Base-by-base conservation (phyloP, 2,329 filamentous ascomycete genomes). In the Orbilia javanica region DNA sequence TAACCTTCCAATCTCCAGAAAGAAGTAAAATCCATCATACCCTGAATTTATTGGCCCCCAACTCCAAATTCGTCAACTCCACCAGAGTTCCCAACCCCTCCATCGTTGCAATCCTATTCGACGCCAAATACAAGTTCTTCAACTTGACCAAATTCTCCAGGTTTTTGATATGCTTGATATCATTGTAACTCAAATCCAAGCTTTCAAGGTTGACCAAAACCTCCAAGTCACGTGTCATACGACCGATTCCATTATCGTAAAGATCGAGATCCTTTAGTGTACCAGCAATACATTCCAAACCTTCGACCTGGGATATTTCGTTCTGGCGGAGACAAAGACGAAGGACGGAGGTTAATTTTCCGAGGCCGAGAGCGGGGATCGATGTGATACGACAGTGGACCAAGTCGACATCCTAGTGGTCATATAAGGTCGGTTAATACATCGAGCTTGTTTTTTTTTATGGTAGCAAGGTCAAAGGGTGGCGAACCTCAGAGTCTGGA, bases 161-260 rank as follows among this genome's bases (percentile, higher is more conserved):
- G 82, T 95, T 92, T 74, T 88, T 88, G 86, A 99, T 97, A 85
- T 97, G 94, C 84, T 97, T 97, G 86, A 99, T 95, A 87, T 98
- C 98, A 87, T 99, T 99, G 89, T 97, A 99, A 84, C 93, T 96
- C 64, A 99, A 87, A 83, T 99, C 96, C 68, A 99, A 89, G 71
- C 87, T 91, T 4, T 89, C 93, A 67, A 99, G 88, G 79, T 92
- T 88, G 11, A 88, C 89, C 72, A 97, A 89, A 53, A 89, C 87
- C 67, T 97, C 94, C 53, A 99, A 88, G 31, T 93, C 93, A 80
- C 91, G 90, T 15, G 36, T 50, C 84, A 97, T 90, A 84, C 97
- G 94, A 10, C 90, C 89, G 81, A 99, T 94, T 18, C 97, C 88
- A 84, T 99, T 99, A 85, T 99, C 96, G 86, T 99, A 99, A 76